Evolutionary conservation across 495 filamentous ascomycete species (phyloP).

Genomic region (Aspergillus ellipticus): DNA sequence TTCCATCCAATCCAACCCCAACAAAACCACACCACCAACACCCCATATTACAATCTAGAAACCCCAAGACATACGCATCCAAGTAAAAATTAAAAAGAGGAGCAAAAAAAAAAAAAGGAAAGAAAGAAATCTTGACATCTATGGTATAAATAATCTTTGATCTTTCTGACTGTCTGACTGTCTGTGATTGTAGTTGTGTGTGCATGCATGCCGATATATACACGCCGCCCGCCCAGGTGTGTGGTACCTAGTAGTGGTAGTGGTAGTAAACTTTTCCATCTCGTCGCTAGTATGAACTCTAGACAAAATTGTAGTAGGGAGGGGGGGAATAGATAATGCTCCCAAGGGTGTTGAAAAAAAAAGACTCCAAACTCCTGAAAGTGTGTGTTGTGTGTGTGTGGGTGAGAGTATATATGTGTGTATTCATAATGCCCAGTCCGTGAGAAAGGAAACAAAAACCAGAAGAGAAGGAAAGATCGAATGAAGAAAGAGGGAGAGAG

Average conservation of each 20-base stretch:
- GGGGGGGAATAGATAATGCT: background rate
- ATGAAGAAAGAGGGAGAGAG: background rate
- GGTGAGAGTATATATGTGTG: background rate
- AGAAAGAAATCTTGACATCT: background rate
- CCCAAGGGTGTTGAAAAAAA: background rate
- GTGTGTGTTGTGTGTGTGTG: background rate
- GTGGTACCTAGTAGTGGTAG: too few species aligned
- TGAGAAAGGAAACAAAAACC: background rate
- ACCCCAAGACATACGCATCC: background rate
- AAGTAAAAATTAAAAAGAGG: too few species aligned
- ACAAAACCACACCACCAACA: too few species aligned
- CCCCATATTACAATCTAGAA: too few species aligned
- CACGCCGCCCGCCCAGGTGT: too few species aligned
- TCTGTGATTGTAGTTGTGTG: background rate
- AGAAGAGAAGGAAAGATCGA: background rate
- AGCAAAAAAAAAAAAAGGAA: background rate
- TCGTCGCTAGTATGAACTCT: background rate
- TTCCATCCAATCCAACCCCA: too few species aligned
- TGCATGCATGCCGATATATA: background rate
- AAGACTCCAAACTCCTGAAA: constrained; percentile 2
- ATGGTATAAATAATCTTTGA: too few species aligned
- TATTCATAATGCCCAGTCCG: background rate
- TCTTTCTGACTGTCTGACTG: background rate
- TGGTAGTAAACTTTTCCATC: background rate
- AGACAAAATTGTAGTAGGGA: background rate